These are phyloP conservation scores for Trametes pubescens DNA, from an alignment of 1,284 basidiomycete genomes.

Conservation along the genomic window DNA sequence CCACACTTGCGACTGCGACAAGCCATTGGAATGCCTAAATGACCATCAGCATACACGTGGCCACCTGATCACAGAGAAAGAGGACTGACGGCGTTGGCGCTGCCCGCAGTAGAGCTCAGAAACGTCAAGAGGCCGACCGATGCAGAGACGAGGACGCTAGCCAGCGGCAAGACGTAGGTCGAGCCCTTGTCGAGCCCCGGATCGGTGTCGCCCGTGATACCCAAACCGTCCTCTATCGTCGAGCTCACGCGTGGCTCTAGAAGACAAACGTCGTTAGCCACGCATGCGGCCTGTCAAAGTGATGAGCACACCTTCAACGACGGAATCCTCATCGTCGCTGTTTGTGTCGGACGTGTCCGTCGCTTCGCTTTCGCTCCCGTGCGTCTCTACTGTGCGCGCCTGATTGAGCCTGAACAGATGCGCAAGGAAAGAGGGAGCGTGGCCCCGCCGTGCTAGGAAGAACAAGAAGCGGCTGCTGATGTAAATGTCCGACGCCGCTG, in stretches of 20 bases:
- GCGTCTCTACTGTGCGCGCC: neutral
- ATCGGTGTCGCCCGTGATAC: neutral
- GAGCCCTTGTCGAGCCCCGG: constrained; percentile 14
- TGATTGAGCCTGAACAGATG: constrained; percentile 35
- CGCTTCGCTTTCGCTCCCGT: constrained; percentile 13
- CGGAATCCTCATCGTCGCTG: constrained; percentile 18
- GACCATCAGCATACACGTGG: neutral
- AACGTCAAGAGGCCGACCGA: constrained; percentile 39
- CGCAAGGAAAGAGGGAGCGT: constrained; percentile 50
- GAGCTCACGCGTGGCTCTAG: neutral
- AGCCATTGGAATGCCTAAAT: constrained; percentile 40
- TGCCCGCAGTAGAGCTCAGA: constrained; percentile 29
- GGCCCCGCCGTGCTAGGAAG: constrained; percentile 52
- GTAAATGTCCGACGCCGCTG: constrained; percentile 60
- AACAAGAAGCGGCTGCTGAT: constrained; percentile 59
- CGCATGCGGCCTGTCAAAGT: accelerated
- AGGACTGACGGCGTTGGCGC: constrained; percentile 24
- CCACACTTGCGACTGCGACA: constrained; percentile 39
- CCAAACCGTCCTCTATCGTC: constrained; percentile 11
- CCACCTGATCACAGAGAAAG: neutral
- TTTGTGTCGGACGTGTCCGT: constrained; percentile 19
- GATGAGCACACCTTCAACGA: neutral
- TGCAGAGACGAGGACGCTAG: constrained; percentile 38
- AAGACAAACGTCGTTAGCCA: neutral
- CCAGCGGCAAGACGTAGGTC: constrained; percentile 38